Conservation (phyloP, 306 rosid genomes). For the Quercus engelmannii region DNA sequence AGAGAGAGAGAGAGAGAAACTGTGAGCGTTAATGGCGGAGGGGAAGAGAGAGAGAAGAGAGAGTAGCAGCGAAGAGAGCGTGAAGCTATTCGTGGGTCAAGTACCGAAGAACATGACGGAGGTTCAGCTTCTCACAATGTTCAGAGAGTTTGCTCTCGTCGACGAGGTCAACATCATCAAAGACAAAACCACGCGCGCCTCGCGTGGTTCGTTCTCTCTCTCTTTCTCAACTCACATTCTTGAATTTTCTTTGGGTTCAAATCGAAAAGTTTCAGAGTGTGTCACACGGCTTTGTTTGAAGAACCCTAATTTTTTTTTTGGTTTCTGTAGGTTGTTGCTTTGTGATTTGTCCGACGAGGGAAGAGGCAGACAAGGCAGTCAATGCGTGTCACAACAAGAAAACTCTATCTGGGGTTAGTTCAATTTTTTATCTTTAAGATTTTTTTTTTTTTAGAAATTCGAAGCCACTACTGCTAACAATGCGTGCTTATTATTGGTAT, state of each 20-base stretch:
- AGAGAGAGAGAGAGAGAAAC: slow-evolving; percentile 12
- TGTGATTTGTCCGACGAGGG: slow-evolving; percentile 83
- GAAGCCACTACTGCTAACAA: not conserved
- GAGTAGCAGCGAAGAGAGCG: slow-evolving; percentile 70
- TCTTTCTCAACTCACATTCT: slow-evolving; percentile 5
- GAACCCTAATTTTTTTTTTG: slow-evolving; percentile 35
- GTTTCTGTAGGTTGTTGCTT: slow-evolving; percentile 78
- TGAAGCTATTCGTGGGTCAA: slow-evolving; percentile 97
- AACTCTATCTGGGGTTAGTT: slow-evolving; percentile 84
- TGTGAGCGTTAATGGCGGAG: slow-evolving; percentile 77
- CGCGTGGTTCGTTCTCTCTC: slow-evolving; percentile 58
- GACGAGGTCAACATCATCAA: slow-evolving; percentile 99
- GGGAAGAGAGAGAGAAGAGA: slow-evolving; percentile 68
- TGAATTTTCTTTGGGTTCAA: slow-evolving; percentile 1
- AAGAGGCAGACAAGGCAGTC: slow-evolving; percentile 97
- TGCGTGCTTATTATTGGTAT: not conserved
- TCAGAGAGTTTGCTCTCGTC: slow-evolving; percentile 80
- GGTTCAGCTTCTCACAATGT: slow-evolving; percentile 80
- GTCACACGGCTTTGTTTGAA: not conserved
- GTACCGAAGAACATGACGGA: slow-evolving; percentile 97
- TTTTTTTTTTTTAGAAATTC: not conserved
- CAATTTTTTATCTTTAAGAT: slow-evolving; percentile 1
- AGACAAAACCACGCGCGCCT: slow-evolving; percentile 86
- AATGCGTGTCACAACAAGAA: slow-evolving; percentile 91
- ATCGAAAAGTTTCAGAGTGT: slow-evolving; percentile 8